A percentile compares a stretch with the other conserved stretches of the same genome.
Evolutionary conservation across 371 early-diverging fungal genomes (phyloP).

Genomic region (Nematocida major): DNA sequence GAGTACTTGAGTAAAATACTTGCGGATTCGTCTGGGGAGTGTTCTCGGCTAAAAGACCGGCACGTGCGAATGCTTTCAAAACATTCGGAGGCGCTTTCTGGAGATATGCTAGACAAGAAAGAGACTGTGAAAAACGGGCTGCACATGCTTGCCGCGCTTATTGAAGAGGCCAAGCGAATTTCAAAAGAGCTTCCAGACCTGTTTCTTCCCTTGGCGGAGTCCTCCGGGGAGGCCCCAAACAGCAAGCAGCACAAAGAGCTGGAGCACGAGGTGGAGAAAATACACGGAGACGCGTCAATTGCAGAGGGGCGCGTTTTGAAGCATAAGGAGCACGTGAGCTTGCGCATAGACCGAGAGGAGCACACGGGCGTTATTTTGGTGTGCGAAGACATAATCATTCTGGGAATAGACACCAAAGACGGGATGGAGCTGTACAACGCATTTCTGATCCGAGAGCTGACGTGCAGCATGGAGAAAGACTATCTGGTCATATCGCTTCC

Average conservation of each 20-base stretch:
- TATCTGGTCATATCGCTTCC: slow-evolving; percentile 16
- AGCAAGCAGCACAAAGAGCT: background rate
- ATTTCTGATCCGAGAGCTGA: slow-evolving; percentile 5
- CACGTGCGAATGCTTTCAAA: slow-evolving; percentile 9
- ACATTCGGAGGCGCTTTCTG: slow-evolving; percentile 28
- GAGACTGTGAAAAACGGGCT: slow-evolving; percentile 1
- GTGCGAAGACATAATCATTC: slow-evolving; percentile 26
- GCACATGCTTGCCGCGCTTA: background rate
- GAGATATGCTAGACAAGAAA: slow-evolving; percentile 4
- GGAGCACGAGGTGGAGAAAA: background rate
- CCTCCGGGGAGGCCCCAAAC: background rate
- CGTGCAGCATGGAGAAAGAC: background rate
- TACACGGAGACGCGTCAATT: slow-evolving; percentile 5
- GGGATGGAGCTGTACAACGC: slow-evolving; percentile 31
- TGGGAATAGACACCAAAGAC: slow-evolving; percentile 4
- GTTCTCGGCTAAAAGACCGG: slow-evolving; percentile 9
- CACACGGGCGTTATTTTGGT: background rate
- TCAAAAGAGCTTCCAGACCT: slow-evolving; percentile 34
- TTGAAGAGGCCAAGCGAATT: slow-evolving; percentile 7
- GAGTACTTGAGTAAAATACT: slow-evolving; percentile 31
- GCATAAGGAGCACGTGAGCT: slow-evolving; percentile 23
- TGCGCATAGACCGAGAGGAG: background rate
- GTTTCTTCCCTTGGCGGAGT: slow-evolving; percentile 17
- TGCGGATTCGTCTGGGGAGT: slow-evolving; percentile 21
- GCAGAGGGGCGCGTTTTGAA: background rate